Percentiles rank a stretch among this genome's conserved stretches.
phyloP scores from a whole-genome alignment of 345 rosid species.

The Syzygium jambos region DNA sequence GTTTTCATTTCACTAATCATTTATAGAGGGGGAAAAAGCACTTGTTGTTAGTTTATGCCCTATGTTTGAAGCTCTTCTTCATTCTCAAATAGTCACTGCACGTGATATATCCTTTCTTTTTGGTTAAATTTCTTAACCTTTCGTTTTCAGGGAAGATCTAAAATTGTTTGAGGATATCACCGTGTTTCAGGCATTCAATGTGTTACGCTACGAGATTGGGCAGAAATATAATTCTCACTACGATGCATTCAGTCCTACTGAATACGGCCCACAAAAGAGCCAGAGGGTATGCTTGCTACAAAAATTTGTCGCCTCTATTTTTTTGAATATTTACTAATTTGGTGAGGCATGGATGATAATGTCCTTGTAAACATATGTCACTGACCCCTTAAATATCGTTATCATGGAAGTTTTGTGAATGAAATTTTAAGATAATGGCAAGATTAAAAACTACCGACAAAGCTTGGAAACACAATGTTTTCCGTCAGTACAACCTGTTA shows the following conservation, averaged over 20 bases:
- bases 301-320: neutral
- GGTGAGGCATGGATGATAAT: neutral
- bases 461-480: neutral
- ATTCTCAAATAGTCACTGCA: neutral
- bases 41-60: neutral
- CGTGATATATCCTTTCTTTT: neutral
- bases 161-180: constrained; percentile 25
- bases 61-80: neutral
- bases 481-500: neutral
- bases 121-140: constrained; percentile 15
- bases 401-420: neutral
- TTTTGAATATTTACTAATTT: neutral
- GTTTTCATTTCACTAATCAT: neutral
- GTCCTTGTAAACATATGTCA: neutral
- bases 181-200: constrained; percentile 78
- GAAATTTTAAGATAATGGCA: neutral
- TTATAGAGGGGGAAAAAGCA: neutral
- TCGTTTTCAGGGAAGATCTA: constrained; percentile 23
- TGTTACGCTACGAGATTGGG: constrained; percentile 75
- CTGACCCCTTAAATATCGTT: neutral
- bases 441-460: neutral
- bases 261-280: constrained; percentile 64
- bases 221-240: constrained; percentile 89
- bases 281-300: constrained; percentile 34
- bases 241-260: constrained; percentile 71